Evolutionary conservation across 805 yeast genomes (phyloP), one percentile per base, ranked within the genome.

Genomic region (Candida ulmi): DNA sequence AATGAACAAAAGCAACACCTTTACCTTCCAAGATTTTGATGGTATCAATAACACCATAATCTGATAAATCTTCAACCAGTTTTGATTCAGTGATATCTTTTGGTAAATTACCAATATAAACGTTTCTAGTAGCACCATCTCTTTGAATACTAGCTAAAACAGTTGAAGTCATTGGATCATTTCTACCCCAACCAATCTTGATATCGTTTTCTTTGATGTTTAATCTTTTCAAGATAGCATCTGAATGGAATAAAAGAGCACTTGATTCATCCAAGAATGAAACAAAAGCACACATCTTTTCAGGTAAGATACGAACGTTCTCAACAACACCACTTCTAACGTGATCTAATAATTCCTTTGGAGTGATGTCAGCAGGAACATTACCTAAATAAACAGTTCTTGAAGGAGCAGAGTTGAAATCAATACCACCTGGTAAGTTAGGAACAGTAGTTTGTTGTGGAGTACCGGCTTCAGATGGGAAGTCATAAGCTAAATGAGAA

Each of bases 91-190:
- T 71, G 33, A 73, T 68, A 23, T 74, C 78, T 40, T 78, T 80
- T 44, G 80, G 78, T 40, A 91, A 68, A 46, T 80, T 80, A 16
- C 97, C 96, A 46, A 91, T 69, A 57, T 87, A 90, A 27, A 91
- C 96, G 57, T 91, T 90, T 67, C 99, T 78, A 11, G 97, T 87
- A 6, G 98, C 98, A 36, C 87, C 86, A 49, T 87, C 91, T 46
- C 85, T 76, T 41, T 80, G 78, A 40, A 93, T 88, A 15, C 88
- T 81, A 26, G 80, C 76, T 38, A 78, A 66, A 7, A 91, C 90
- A 8, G 83, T 71, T 2, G 95, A 84, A 43, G 78, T 79, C 27
- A 88, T 76, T 1, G 84, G 78, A 3, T 82, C 69, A 30, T 88
- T 78, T 49, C 83, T 83, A 17, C 96, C 96, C 98, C 98, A 93